Conservation (phyloP, 306 rosid species). For the Clitoria ternatea region DNA sequence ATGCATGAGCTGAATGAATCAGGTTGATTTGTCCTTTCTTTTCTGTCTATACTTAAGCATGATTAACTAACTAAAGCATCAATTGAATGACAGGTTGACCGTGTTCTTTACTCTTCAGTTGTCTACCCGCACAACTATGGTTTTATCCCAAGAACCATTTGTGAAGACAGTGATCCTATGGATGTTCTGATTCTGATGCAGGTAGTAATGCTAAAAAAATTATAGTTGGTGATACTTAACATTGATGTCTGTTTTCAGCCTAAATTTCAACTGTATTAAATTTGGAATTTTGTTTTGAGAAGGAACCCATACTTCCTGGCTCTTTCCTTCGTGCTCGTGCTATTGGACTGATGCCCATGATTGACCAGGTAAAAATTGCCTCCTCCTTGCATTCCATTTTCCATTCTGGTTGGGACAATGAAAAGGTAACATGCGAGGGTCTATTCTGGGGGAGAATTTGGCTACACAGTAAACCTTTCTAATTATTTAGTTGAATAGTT, state of each 20-base stretch:
- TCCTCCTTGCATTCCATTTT: not conserved
- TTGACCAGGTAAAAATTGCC: constrained; percentile 71
- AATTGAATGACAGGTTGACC: constrained; percentile 67
- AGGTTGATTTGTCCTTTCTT: constrained; percentile 96
- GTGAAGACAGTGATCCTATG: constrained; percentile 98
- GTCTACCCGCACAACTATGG: constrained; percentile 99
- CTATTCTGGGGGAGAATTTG: not conserved
- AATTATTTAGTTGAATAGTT: not conserved
- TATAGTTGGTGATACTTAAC: not conserved
- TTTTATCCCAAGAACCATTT: constrained; percentile 88
- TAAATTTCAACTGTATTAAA: constrained; percentile 6
- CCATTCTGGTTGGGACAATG: not conserved
- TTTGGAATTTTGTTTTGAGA: constrained; percentile 3
- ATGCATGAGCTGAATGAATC: constrained; percentile 22
- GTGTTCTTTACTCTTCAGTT: constrained; percentile 93
- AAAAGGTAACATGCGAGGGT: constrained; percentile 7
- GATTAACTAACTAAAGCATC: constrained; percentile 26
- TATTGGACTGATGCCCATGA: constrained; percentile 97
- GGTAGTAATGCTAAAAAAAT: constrained; percentile 45
- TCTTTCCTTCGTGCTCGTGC: constrained; percentile 99
- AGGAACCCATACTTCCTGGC: constrained; percentile 94
- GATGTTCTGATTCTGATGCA: constrained; percentile 95
- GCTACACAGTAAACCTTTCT: not conserved
- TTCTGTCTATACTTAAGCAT: no score
- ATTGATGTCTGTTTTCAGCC: not conserved